Conservation (phyloP, 2,329 filamentous ascomycete genomes). For the Cercospora nicotianae region DNA sequence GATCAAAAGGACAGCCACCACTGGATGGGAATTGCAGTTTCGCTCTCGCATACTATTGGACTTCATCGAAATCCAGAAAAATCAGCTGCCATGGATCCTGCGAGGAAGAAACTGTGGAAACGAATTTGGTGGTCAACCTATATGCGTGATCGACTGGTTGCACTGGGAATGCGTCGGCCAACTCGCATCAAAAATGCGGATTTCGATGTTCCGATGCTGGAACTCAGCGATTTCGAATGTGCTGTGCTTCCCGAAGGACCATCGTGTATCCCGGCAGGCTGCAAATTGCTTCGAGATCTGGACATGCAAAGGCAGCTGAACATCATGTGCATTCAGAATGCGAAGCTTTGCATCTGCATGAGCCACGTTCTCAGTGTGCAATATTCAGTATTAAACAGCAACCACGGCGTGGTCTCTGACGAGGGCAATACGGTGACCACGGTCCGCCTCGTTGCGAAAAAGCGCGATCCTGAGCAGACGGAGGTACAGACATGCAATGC, state of each 20-base stretch:
- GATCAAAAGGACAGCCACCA: constrained; percentile 98
- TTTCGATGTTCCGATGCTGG: constrained; percentile 89
- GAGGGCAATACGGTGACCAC: constrained; percentile 68
- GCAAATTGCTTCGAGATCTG: constrained; percentile 68
- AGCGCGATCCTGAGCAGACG: constrained; percentile 76
- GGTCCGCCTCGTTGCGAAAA: constrained; percentile 91
- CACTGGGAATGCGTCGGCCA: constrained; percentile 87
- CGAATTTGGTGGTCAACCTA: constrained; percentile 98
- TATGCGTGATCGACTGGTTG: constrained; percentile 89
- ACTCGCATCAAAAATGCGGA: constrained; percentile 92
- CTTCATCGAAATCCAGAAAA: constrained; percentile 82
- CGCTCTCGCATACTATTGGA: constrained; percentile 88
- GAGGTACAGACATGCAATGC: constrained; percentile 77
- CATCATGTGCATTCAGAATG: constrained; percentile 86
- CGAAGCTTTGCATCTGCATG: constrained; percentile 84
- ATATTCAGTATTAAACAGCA: constrained; percentile 85
- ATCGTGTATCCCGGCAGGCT: constrained; percentile 67
- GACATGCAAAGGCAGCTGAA: constrained; percentile 76
- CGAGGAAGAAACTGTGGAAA: constrained; percentile 84
- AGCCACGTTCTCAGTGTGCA: constrained; percentile 87
- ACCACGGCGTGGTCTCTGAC: constrained; percentile 69
- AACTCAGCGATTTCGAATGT: constrained; percentile 80
- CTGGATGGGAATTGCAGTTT: constrained; percentile 96
- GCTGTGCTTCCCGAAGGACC: constrained; percentile 62
- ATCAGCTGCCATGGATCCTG: constrained; percentile 66